Base-by-base conservation (phyloP, 805 yeast species). In the Candida suzukii region DNA sequence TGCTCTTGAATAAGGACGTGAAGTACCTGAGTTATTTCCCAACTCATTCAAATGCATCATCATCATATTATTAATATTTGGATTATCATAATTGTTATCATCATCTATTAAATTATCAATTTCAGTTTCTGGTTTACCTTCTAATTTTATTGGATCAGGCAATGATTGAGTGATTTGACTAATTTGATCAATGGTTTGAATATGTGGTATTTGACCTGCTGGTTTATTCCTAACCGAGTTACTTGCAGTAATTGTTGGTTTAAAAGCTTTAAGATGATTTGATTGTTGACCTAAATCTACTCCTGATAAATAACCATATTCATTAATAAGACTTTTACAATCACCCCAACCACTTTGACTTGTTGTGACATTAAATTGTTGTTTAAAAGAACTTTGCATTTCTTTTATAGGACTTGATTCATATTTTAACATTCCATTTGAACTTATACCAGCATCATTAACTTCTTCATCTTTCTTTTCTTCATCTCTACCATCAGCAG, bases 301-400 rank as follows among this genome's bases (percentile, higher is more conserved):
- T 6, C 53, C 48, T 2, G 57, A 50, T 10, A 44, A 22, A 40
- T 56, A 53, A 7, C 58, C 59, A 41, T 40, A 54, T 19, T 46
- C 41, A 27, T 52, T 44, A 24, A 54, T 52, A 17, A 54, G 31
- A 13, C 40, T 37, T 20, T 50, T 43, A 5, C 52, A 57, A 18
- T 50, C 60, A 1, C 46, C 43, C 60, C 57, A 54, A 7, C 45
- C 49, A 25, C 54, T 50, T 26, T 26, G 29, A 16, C 44, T 12
- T 4, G 39, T 28, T 12, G 29, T 26, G 8, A 26, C n/a, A 26
- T 26, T 26, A 14, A 17, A 19, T 14, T 22, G 13, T 19, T 37
- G 5, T 26, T 26, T 26, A 12, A 26, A 26, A 4, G 11, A n/a
- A 5, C 29, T n/a, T 26, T 7, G 29, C 9, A 10, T 12, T 12